Evolutionary conservation across 2,329 filamentous ascomycete genomes (phyloP), one percentile per base, ranked within the genome.

Genomic region (Davidsoniella neocaledoniae): DNA sequence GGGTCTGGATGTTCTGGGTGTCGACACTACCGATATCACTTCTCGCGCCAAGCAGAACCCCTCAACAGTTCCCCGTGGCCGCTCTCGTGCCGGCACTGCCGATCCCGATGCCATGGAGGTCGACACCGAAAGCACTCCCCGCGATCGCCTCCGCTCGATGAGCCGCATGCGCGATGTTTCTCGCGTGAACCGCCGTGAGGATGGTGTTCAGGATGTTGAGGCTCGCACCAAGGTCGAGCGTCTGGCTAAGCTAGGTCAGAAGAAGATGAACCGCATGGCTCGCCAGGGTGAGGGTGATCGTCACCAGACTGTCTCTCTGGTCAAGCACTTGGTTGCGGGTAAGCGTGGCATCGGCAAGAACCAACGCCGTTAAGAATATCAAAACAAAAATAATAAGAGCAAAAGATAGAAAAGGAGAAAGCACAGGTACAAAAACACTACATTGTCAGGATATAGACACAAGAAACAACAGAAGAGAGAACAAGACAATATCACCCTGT

Each of bases 211-310:
- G 53, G 76, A 84, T 61, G 75, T 78, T 56, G 66, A 63, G 49
- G 70, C 75, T 46, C 76, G 84, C 57, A 74, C 72, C 53, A 93
- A 90, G 76, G 87, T 86, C 37, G 88, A 94, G 66, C 80, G 82
- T 60, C 71, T 93, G 63, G 75, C 79, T 62, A 96, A 94, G 75
- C 69, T 98, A 63, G 75, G 81, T 60, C 93, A 98, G 80, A 87
- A 90, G 75, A 90, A 87, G 77, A 95, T 93, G 87, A 98, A 98
- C 72, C 79, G 90, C 56, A 91, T 93, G 83, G 91, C 91, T 42
- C 81, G 88, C 65, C 86, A 93, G 73, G 91, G 91, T 73, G 91
- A 98, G 71, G 88, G 83, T 54, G 91, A 98, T 73, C 79, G 93
- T 63, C 90, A 96, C 68, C 79, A 79, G 54, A 81, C 81, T 50